Evolutionary conservation across 116 monocot species (phyloP), one percentile per base, ranked within the genome.

Genomic region (Dioscorea cayenensis): DNA sequence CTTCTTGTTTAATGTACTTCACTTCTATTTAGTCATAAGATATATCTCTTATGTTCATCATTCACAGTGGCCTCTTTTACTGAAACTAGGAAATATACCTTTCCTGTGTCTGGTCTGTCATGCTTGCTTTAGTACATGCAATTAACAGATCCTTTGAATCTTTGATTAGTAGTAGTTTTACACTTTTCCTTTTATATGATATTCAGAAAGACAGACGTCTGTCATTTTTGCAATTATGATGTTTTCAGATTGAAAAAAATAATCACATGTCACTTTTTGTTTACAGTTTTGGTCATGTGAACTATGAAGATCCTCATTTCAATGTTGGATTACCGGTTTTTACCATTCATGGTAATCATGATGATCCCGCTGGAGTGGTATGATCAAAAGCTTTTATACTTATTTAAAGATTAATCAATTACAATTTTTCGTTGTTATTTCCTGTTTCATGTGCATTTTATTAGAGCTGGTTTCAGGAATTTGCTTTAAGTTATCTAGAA

Each of bases 351-450:
- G 99, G 99, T 50, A 99, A 99, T 81, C 99, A 99, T 82, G 99
- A 99, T 82, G 99, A 99, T 84, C 99, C 99, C 78, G 99, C 99
- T 64, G 99, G 99, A 73, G 99, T 99, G 99, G 99, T 99, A 89
- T 48, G 82, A 21, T 64, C 22, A 71, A 51, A 69, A 48, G 14
- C 51, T 58, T 19, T 32, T 50, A 18, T 25, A 19, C 19, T 65
- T n/a, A 14, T 51, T 65, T 12, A 11, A 38, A 28, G 9, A 66
- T 32, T 28, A 65, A 28, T 25, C 50, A 51, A 17, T 51, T 17
- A 51, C n/a, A 55, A 16, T 18, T 18, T 2, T 55, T 51, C 51
- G 3, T 17, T 51, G 32, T 51, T 51, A 51, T 51, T 17, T 51
- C 51, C 51, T 51, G 14, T 51, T 11, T 51, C 2, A 1, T 55